Conservation (phyloP, 2,329 filamentous ascomycete species). For the Colletotrichum destructivum region DNA sequence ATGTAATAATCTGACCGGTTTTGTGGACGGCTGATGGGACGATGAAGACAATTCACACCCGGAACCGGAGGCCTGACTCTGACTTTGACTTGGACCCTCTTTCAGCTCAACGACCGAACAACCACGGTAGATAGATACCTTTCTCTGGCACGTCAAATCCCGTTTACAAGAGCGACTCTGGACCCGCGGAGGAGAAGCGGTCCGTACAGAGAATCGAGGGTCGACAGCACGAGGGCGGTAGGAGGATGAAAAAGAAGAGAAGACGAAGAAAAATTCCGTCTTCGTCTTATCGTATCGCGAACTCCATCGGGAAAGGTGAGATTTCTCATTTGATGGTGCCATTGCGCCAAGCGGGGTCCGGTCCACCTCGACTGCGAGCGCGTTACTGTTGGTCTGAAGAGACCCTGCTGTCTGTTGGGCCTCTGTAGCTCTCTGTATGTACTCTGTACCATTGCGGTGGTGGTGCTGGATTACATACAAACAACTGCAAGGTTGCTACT, state of each 20-base stretch:
- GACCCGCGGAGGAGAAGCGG: background rate
- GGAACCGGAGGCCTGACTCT: too few relatives aligned
- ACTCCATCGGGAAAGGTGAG: slow-evolving; percentile 36
- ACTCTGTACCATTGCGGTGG: too few relatives aligned
- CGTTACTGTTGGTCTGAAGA: background rate
- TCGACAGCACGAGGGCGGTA: too few relatives aligned
- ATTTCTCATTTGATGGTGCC: slow-evolving; percentile 40
- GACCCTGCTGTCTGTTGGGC: too few relatives aligned
- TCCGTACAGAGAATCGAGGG: background rate
- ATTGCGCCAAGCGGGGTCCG: slow-evolving; percentile 35
- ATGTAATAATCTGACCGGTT: background rate
- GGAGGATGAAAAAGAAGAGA: background rate
- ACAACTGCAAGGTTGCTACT: background rate
- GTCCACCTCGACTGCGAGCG: slow-evolving; percentile 25
- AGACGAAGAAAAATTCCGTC: slow-evolving; percentile 27
- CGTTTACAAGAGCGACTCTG: background rate
- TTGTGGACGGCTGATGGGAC: background rate
- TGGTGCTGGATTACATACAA: background rate
- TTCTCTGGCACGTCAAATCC: slow-evolving; percentile 2
- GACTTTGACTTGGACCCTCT: too few relatives aligned
- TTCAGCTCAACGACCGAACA: slow-evolving; percentile 7
- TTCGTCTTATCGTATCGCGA: slow-evolving; percentile 40
- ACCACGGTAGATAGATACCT: too few relatives aligned
- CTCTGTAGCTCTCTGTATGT: too few relatives aligned
- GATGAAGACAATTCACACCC: too few relatives aligned